Evolutionary conservation across 2,329 filamentous ascomycete genomes (phyloP).

Genomic region (Dendryphion nanum): DNA sequence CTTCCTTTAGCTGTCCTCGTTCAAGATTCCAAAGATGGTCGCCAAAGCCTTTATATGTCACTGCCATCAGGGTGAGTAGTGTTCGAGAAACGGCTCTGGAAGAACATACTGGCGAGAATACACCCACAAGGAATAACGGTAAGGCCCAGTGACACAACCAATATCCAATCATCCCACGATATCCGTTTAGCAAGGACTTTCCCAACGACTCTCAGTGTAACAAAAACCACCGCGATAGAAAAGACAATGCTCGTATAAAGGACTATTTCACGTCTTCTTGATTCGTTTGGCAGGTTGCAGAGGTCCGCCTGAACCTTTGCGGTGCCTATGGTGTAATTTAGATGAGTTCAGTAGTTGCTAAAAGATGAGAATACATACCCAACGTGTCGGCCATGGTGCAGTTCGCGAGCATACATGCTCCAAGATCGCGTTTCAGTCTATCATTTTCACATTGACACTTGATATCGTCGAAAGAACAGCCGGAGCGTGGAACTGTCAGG

Average conservation of each 20-base stretch:
- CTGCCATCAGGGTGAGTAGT: conserved; percentile 8
- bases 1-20: conserved; percentile 8
- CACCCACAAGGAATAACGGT: conserved; percentile 17
- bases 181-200: conserved; percentile 14
- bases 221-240: conserved; percentile 8
- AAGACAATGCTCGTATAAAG: conserved; percentile 14
- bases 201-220: conserved; percentile 1
- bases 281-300: conserved; percentile 18
- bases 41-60: conserved; percentile 22
- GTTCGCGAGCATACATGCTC: conserved; percentile 19
- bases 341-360: background rate
- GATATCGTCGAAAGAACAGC: conserved; percentile 15
- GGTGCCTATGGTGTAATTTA: conserved; percentile 8
- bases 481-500: conserved; percentile 8
- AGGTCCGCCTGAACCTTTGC: conserved; percentile 20
- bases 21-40: conserved; percentile 19
- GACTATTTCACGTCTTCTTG: conserved; percentile 8
- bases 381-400: conserved; percentile 22
- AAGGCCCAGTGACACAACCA: conserved; percentile 15
- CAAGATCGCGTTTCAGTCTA: conserved; percentile 4
- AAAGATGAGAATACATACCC: conserved; percentile 5
- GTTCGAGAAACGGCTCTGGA: background rate
- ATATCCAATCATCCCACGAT: conserved; percentile 18
- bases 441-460: conserved; percentile 14
- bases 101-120: conserved; percentile 15